phyloP scores from a whole-genome alignment of 768 basidiomycete species.

The Leccinum sublutescens region DNA sequence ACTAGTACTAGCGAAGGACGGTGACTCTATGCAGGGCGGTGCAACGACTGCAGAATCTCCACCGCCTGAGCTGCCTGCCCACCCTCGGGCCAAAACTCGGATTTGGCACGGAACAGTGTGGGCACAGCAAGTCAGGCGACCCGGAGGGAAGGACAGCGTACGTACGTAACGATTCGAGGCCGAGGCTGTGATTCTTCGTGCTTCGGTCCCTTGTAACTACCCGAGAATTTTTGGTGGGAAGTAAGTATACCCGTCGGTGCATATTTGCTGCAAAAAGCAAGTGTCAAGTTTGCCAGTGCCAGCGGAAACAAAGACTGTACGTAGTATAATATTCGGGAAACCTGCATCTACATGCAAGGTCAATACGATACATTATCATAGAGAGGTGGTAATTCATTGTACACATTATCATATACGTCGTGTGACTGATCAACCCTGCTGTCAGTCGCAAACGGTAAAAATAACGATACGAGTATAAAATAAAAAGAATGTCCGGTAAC shows the following conservation, averaged over 20 bases:
- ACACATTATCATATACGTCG: background rate
- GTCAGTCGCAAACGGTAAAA: background rate
- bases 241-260: background rate
- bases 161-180: background rate
- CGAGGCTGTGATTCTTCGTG: background rate
- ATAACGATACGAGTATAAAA: background rate
- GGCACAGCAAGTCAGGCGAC: background rate
- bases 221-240: background rate
- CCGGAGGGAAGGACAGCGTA: background rate
- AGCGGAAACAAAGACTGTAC: background rate
- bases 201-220: background rate
- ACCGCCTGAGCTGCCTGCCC: no score
- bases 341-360: background rate
- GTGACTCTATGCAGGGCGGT: no score
- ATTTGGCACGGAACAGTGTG: background rate
- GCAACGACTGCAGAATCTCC: no score
- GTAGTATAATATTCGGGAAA: background rate
- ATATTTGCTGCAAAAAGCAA: background rate
- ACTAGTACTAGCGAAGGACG: no score
- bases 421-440: background rate
- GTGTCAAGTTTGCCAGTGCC: background rate
- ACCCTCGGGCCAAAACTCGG: background rate
- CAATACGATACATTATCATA: background rate
- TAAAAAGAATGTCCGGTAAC: background rate
- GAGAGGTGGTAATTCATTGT: background rate